Evolutionary conservation across 78 protist genomes (phyloP).

Genomic region (Dictyostelium intermedium): DNA sequence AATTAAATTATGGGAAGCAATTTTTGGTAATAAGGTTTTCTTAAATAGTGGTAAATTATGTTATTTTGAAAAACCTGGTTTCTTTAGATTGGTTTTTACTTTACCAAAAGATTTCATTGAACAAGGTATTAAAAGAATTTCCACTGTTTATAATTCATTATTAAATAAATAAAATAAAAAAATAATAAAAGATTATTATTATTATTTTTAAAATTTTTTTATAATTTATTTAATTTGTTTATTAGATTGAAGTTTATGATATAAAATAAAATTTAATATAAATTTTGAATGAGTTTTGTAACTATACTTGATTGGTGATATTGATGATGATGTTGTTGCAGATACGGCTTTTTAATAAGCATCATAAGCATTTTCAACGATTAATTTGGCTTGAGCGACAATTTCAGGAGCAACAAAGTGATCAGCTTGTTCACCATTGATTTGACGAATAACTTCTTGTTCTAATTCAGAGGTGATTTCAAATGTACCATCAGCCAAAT

Average conservation of each 20-base stretch:
- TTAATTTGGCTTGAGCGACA: not conserved
- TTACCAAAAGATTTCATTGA: not conserved
- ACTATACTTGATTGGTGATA: not conserved
- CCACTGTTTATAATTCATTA: not conserved
- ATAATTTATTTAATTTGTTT: not conserved
- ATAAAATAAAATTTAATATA: not conserved
- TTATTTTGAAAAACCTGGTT: slow-evolving; percentile 16
- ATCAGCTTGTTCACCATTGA: not conserved
- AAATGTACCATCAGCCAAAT: not conserved
- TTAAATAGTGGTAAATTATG: slow-evolving; percentile 30
- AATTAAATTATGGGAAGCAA: slow-evolving; percentile 23
- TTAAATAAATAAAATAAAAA: not conserved
- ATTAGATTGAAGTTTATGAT: not conserved
- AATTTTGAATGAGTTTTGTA: not conserved
- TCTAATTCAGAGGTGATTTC: not conserved
- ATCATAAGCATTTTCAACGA: not conserved
- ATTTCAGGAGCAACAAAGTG: not conserved
- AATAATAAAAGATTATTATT: not conserved
- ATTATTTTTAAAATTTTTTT: too few relatives aligned
- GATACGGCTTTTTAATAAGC: not conserved
- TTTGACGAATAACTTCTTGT: slow-evolving; percentile 6
- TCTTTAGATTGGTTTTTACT: slow-evolving; percentile 12
- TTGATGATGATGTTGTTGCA: not conserved
- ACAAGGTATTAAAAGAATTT: slow-evolving; percentile 19
- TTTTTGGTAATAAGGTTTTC: slow-evolving; percentile 2